Evolutionary conservation across 1,139 yeast species (phyloP), one percentile per base, ranked within the genome.

Genomic region (Arxiozyma heterogenica): DNA sequence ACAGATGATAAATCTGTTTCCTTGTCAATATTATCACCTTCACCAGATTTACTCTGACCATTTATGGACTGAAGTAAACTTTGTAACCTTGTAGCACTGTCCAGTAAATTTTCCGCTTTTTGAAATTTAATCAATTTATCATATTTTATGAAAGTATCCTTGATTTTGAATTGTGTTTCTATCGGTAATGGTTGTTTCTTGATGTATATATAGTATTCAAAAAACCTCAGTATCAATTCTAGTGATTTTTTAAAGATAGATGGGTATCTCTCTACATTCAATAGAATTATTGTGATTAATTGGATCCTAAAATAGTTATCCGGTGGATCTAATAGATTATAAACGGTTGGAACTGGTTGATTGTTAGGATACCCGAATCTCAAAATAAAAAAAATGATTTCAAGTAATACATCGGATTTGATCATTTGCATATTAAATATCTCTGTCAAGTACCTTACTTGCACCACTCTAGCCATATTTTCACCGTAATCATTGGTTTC

Each of bases 301-400:
- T 83, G 82, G 38, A 89, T 73, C 57, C 96, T 76, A 67, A 89
- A 88, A 64, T 83, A 86, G 61, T 87, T 84, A 61, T 82, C 78
- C 0, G 84, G 83, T 12, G 73, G 73, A 69, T 90, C 97, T 23
- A 77, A 54, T 20, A 75, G 75, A 22, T 74, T 70, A 6, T 59
- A 49, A 18, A 55, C 51, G 25, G 54, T 56, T 0, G 83, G 83
- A 21, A 72, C 72, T 0, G 94, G 91, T 57, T 77, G 79, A 54
- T 81, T 83, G 54, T 77, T 75, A 0, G 81, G 78, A 70, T 88
- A 85, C 0, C 96, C 96, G 66, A 73, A 80, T 42, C 84, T 80
- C 3, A 89, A 56, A 17, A 87, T 75, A 58, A 77, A 76, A 66
- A 78, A 85, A n/a, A 84, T 61, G 5, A 85, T 67, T 53, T 81